These are phyloP conservation scores for Hygrophorus russula DNA, from an alignment of 768 basidiomycete genomes.

Conservation along the genomic window DNA sequence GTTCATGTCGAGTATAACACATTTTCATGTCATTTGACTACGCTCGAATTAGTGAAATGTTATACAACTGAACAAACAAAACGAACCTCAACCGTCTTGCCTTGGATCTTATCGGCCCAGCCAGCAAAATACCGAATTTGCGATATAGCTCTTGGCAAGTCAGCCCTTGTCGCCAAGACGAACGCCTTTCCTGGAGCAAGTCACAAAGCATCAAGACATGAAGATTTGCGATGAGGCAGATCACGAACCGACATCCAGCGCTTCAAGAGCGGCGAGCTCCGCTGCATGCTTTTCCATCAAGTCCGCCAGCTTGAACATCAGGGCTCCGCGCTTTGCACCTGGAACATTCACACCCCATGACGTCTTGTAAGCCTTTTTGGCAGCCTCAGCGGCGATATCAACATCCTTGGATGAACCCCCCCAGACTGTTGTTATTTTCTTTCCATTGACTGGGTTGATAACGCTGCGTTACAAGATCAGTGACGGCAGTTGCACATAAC, in stretches of 20 bases:
- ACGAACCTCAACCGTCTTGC: constrained; percentile 42
- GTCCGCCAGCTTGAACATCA: constrained; percentile 38
- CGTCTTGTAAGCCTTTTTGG: constrained; percentile 31
- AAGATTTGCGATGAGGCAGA: no score
- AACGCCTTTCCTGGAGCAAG: constrained; percentile 23
- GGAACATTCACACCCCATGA: constrained; percentile 40
- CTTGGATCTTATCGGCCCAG: constrained; percentile 64
- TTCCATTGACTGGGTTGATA: constrained; percentile 34
- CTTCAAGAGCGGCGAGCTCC: constrained; percentile 38
- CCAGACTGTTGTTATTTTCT: constrained; percentile 38
- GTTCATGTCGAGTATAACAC: constrained; percentile 52
- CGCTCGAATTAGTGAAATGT: not conserved
- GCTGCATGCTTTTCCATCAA: constrained; percentile 38
- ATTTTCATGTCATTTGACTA: constrained; percentile 30
- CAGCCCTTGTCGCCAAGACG: constrained; percentile 9
- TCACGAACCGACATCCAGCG: constrained; percentile 30
- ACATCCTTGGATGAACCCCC: constrained; percentile 53
- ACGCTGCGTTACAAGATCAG: constrained; percentile 9
- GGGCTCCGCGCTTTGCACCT: constrained; percentile 24
- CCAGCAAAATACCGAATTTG: constrained; percentile 61
- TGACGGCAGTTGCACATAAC: not conserved
- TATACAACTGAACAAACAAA: not conserved
- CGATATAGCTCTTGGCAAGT: constrained; percentile 18
- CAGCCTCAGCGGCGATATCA: constrained; percentile 50
- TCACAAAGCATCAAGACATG: not conserved